These are phyloP conservation scores for Penicillium soppii DNA, from an alignment of 495 filamentous ascomycete species.

Conservation along the genomic window DNA sequence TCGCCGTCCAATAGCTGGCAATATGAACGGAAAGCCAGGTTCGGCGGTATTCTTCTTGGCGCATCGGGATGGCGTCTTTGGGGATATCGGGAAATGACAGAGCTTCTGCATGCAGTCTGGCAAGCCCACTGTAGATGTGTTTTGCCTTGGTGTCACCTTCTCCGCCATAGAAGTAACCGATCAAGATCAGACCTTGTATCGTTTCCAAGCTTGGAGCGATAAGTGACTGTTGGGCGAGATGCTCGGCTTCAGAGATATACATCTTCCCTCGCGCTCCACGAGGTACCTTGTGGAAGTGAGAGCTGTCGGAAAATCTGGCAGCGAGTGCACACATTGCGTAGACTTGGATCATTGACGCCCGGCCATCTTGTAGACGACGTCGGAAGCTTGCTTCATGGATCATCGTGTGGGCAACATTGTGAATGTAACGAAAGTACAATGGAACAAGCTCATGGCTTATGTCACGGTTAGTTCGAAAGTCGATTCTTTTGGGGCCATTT, in stretches of 20 bases:
- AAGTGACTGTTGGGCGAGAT: slow-evolving; percentile 7
- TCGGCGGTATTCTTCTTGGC: slow-evolving; percentile 18
- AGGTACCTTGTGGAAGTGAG: slow-evolving; percentile 5
- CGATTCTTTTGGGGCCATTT: neutral
- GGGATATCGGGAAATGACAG: slow-evolving; percentile 4
- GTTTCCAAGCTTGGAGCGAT: slow-evolving; percentile 19
- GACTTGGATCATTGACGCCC: slow-evolving; percentile 14
- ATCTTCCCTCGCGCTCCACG: slow-evolving; percentile 16
- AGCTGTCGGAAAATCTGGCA: slow-evolving; percentile 22
- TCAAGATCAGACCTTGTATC: slow-evolving; percentile 17
- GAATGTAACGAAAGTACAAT: slow-evolving; percentile 28
- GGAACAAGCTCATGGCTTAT: slow-evolving; percentile 12
- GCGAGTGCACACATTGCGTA: slow-evolving; percentile 26
- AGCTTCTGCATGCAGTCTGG: slow-evolving; percentile 21
- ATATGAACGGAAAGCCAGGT: slow-evolving; percentile 21
- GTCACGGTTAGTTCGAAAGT: neutral
- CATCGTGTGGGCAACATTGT: slow-evolving; percentile 25
- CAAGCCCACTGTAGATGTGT: slow-evolving; percentile 23
- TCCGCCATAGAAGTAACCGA: slow-evolving; percentile 20
- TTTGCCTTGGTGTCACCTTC: slow-evolving; percentile 18
- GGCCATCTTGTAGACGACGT: slow-evolving; percentile 14
- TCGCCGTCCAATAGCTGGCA: slow-evolving; percentile 21
- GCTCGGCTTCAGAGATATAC: slow-evolving; percentile 10
- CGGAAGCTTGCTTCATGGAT: slow-evolving; percentile 24
- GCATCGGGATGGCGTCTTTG: neutral